These are phyloP conservation scores for Esteya vermicola DNA, from an alignment of 2,329 filamentous ascomycete species.

Conservation along the genomic window DNA sequence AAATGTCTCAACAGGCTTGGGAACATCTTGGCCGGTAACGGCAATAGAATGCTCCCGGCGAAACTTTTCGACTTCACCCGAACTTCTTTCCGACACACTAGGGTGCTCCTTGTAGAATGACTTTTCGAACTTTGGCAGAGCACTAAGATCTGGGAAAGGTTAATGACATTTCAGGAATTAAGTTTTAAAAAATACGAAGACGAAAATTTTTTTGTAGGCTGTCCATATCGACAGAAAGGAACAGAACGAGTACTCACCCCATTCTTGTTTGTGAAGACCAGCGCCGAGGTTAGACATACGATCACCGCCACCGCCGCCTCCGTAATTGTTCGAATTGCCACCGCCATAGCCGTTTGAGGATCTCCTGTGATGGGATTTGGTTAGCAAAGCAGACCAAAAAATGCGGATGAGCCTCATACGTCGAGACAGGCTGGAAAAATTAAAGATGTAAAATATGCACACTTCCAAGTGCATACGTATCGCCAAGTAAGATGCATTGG, in stretches of 20 bases:
- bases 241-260: too few relatives aligned
- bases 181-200: too few relatives aligned
- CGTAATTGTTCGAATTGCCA: slow-evolving; percentile 19
- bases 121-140: slow-evolving; percentile 95
- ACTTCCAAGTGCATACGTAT: too few relatives aligned
- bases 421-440: background rate
- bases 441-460: too few relatives aligned
- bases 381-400: background rate
- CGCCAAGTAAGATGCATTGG: background rate
- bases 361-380: background rate
- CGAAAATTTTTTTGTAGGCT: too few relatives aligned
- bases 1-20: slow-evolving; percentile 90
- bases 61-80: slow-evolving; percentile 75
- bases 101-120: slow-evolving; percentile 97
- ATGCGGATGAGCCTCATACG: background rate
- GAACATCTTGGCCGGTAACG: slow-evolving; percentile 65
- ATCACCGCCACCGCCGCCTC: slow-evolving; percentile 59
- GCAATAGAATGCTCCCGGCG: slow-evolving; percentile 75
- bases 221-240: too few relatives aligned
- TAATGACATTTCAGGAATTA: too few relatives aligned
- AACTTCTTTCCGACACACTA: slow-evolving; percentile 58
- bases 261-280: slow-evolving; percentile 74
- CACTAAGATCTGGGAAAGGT: slow-evolving; percentile 50
- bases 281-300: slow-evolving; percentile 87
- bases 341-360: slow-evolving; percentile 20